Evolutionary conservation across 768 basidiomycete genomes (phyloP).

Genomic region (Boletus pseudopeckii): DNA sequence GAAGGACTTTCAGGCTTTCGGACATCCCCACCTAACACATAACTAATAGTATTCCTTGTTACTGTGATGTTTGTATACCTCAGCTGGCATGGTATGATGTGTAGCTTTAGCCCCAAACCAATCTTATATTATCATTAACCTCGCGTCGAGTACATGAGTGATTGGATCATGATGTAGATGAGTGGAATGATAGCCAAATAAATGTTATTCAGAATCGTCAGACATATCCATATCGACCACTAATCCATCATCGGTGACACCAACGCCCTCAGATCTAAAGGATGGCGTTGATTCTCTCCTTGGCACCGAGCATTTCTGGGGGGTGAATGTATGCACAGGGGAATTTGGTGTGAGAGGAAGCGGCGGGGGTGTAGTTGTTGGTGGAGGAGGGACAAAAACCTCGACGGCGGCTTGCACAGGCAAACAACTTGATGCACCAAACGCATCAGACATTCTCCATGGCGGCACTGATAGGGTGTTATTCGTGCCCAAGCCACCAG

Average conservation of each 20-base stretch:
- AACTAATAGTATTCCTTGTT: conserved; percentile 6
- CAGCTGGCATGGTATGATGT: conserved; percentile 19
- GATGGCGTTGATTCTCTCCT: neutral
- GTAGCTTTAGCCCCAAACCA: conserved; percentile 24
- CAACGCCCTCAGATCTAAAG: neutral
- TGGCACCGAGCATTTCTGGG: neutral
- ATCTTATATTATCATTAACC: conserved; percentile 1
- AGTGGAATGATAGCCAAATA: neutral
- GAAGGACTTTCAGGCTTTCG: conserved; percentile 15
- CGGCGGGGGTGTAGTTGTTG: conserved; percentile 31
- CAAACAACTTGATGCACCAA: conserved; percentile 6
- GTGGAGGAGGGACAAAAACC: conserved; percentile 32
- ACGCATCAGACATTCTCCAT: conserved; percentile 22
- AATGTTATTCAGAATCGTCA: conserved; percentile 22
- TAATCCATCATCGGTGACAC: conserved; percentile 4
- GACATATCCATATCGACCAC: conserved; percentile 29
- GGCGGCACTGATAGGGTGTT: conserved; percentile 6
- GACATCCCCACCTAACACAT: conserved; percentile 8
- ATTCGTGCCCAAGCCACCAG: conserved; percentile 7
- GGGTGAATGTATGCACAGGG: neutral
- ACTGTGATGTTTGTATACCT: conserved; percentile 19
- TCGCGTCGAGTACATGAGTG: neutral
- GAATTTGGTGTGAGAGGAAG: conserved; percentile 26
- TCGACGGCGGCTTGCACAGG: conserved; percentile 9
- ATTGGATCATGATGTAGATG: neutral